Evolutionary conservation across 306 rosid genomes (phyloP).

Genomic region (Castanospermum australe): DNA sequence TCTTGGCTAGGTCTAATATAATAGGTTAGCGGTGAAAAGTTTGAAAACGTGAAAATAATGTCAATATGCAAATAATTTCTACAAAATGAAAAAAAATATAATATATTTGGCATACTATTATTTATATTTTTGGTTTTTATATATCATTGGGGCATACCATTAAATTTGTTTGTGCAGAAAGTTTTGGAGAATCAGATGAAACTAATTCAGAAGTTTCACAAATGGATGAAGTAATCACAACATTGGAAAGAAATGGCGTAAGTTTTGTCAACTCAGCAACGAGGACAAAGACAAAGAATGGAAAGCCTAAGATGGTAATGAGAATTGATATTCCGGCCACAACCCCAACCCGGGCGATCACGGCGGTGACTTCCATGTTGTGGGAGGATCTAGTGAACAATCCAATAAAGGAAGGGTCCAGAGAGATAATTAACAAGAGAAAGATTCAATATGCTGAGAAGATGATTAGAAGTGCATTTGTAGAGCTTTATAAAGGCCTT

Average conservation of each 20-base stretch:
- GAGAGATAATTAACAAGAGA: conserved; percentile 58
- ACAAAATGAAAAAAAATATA: neutral
- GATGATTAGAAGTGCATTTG: conserved; percentile 76
- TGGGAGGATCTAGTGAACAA: conserved; percentile 81
- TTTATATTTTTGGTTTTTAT: neutral
- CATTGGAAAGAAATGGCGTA: conserved; percentile 61
- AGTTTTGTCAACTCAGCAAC: conserved; percentile 45
- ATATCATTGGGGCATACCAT: neutral
- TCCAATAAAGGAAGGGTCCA: conserved; percentile 57
- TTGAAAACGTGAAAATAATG: no score
- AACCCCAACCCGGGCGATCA: conserved; percentile 45
- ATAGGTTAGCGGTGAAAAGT: no score
- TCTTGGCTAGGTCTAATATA: no score
- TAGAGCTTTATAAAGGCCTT: conserved; percentile 84
- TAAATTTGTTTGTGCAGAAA: conserved; percentile 35
- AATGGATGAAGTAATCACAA: conserved; percentile 57
- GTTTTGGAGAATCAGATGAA: conserved; percentile 41
- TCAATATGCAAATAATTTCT: neutral
- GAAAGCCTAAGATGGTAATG: conserved; percentile 64
- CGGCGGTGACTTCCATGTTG: conserved; percentile 57
- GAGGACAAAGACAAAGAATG: conserved; percentile 59
- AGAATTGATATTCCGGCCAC: conserved; percentile 74
- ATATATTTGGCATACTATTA: neutral
- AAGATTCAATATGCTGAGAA: conserved; percentile 84
- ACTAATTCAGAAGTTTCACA: conserved; percentile 45